Conservation (phyloP, 176 grass and related monocot species). For the Saccharum spontaneum region DNA sequence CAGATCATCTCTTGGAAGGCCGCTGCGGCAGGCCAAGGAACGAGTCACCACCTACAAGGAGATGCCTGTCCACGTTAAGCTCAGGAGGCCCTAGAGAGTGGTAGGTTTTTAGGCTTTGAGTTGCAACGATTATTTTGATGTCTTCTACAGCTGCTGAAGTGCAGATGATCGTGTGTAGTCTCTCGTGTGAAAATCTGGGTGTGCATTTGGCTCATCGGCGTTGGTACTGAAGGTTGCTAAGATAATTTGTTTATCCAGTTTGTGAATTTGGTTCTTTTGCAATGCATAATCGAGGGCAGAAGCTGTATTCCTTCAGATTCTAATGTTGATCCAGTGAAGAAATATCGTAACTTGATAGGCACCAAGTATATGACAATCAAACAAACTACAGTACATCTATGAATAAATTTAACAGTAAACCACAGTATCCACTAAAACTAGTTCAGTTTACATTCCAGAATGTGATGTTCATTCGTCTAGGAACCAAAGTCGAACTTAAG, state of each 20-base stretch:
- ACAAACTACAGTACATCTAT: background rate
- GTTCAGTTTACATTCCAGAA: slow-evolving; percentile 27
- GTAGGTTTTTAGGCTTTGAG: background rate
- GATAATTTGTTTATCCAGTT: background rate
- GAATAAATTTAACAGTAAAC: background rate
- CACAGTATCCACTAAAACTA: background rate
- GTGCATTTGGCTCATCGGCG: background rate
- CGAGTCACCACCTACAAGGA: slow-evolving; percentile 61
- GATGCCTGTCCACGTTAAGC: slow-evolving; percentile 54
- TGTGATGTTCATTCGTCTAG: background rate
- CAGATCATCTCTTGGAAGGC: slow-evolving; percentile 65
- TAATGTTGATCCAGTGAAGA: background rate
- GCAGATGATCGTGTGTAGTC: background rate
- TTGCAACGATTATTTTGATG: slow-evolving; percentile 26
- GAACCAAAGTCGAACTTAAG: slow-evolving; percentile 21
- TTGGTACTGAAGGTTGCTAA: background rate
- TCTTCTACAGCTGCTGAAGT: background rate
- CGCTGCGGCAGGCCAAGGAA: slow-evolving; percentile 51
- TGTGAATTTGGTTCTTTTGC: background rate
- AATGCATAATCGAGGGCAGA: background rate
- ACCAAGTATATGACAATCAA: background rate
- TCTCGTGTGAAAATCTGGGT: background rate
- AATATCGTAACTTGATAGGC: background rate
- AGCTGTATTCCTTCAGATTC: background rate
- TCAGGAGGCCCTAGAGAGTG: slow-evolving; percentile 44